These are phyloP conservation scores for Alternaria solani DNA, from an alignment of 2,329 filamentous ascomycete species.

Conservation along the genomic window DNA sequence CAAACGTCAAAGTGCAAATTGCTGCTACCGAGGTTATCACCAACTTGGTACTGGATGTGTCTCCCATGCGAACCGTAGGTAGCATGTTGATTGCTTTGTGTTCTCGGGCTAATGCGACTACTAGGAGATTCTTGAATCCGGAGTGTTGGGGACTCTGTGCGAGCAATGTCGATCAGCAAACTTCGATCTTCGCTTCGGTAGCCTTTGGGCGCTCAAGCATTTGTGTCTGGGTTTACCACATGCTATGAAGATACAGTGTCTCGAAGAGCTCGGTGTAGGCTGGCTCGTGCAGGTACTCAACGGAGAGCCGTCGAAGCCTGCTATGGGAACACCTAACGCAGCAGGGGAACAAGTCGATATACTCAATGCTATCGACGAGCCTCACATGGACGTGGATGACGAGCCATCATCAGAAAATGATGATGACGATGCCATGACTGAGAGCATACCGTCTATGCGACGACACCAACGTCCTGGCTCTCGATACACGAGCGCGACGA, in stretches of 20 bases:
- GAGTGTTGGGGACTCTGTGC: conserved; percentile 79
- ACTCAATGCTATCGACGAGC: conserved; percentile 61
- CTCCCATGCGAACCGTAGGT: conserved; percentile 86
- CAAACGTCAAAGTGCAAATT: conserved; percentile 80
- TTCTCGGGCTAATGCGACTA: conserved; percentile 18
- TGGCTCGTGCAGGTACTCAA: conserved; percentile 85
- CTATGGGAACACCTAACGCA: conserved; percentile 66
- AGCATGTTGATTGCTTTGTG: too few species aligned
- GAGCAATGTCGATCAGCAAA: conserved; percentile 84
- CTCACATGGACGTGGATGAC: conserved; percentile 53
- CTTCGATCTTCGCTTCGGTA: conserved; percentile 80
- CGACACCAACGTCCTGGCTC: conserved; percentile 48
- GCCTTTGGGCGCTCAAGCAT: conserved; percentile 94
- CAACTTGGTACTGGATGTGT: conserved; percentile 88
- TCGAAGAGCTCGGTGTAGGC: conserved; percentile 77
- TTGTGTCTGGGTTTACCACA: conserved; percentile 77
- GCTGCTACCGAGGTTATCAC: conserved; percentile 84
- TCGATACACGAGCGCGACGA: conserved; percentile 46
- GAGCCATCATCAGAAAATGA: conserved; percentile 51
- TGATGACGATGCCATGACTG: conserved; percentile 58
- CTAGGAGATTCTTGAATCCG: conserved; percentile 72
- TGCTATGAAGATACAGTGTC: conserved; percentile 76
- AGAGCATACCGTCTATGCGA: conserved; percentile 52
- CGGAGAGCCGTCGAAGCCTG: conserved; percentile 58
- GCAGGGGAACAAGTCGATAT: conserved; percentile 68